Evolutionary conservation across 1,284 basidiomycete genomes (phyloP).

Genomic region (Neonothopanus nambi): DNA sequence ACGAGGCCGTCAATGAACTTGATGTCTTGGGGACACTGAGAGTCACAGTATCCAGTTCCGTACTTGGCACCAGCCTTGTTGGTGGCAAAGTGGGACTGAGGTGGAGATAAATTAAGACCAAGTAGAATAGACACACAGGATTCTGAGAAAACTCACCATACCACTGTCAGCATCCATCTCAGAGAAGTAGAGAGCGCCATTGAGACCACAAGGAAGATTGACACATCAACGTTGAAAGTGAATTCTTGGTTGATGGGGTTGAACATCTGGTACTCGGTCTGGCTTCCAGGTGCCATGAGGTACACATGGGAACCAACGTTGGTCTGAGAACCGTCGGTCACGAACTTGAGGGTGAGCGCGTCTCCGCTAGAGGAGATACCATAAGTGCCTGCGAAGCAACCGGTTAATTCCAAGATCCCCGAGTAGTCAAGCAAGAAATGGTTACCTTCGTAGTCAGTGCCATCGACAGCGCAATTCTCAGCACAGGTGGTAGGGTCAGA

Average conservation of each 20-base stretch:
- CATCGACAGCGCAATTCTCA: conserved; percentile 58
- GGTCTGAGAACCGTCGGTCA: conserved; percentile 36
- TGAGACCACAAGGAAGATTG: conserved; percentile 31
- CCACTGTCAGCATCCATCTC: conserved; percentile 51
- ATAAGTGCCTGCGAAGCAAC: conserved; percentile 35
- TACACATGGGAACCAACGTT: conserved; percentile 62
- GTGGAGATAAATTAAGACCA: not conserved
- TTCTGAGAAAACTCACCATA: conserved; percentile 31
- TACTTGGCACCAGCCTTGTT: conserved; percentile 18
- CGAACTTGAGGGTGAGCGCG: conserved; percentile 49
- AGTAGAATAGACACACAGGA: not conserved
- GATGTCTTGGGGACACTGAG: conserved; percentile 37
- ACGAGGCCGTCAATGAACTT: conserved; percentile 41
- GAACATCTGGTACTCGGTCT: conserved; percentile 23
- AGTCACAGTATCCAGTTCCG: conserved; percentile 29
- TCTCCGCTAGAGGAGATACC: conserved; percentile 43
- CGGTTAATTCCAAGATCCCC: too few relatives aligned
- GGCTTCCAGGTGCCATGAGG: conserved; percentile 42
- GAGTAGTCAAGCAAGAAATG: too few relatives aligned
- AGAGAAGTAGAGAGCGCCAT: conserved; percentile 36
- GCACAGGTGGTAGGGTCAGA: conserved; percentile 39
- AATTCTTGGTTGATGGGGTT: conserved; percentile 43
- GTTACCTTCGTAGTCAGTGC: conserved; percentile 50
- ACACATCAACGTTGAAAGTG: conserved; percentile 46
- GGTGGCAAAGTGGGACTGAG: conserved; percentile 18